These are phyloP conservation scores for Ramalina intermedia DNA, from an alignment of 495 filamentous ascomycete species.

Conservation along the genomic window DNA sequence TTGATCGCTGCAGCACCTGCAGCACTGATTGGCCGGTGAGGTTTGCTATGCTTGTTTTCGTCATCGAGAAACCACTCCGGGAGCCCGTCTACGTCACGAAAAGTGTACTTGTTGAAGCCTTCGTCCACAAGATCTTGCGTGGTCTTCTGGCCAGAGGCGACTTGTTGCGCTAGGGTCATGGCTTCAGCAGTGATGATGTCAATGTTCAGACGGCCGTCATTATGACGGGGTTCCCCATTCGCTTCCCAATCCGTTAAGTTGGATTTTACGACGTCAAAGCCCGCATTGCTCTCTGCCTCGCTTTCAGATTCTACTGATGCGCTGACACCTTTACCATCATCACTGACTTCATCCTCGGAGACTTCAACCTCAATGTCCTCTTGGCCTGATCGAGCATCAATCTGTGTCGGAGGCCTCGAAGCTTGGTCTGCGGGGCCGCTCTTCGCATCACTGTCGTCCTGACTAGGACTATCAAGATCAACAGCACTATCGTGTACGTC, in stretches of 20 bases:
- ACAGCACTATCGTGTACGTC: conserved; percentile 34
- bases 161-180: conserved; percentile 90
- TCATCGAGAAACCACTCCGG: conserved; percentile 98
- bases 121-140: conserved; percentile 71
- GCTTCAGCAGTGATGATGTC: conserved; percentile 98
- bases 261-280: conserved; percentile 31
- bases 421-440: conserved; percentile 6
- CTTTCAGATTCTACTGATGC: background rate
- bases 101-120: conserved; percentile 79
- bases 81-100: conserved; percentile 83
- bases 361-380: background rate
- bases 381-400: background rate
- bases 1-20: conserved; percentile 86
- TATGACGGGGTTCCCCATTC: conserved; percentile 42
- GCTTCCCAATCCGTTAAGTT: conserved; percentile 44
- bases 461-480: conserved; percentile 23
- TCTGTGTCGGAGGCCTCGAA: conserved; percentile 4
- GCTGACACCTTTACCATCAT: conserved; percentile 26
- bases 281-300: conserved; percentile 18
- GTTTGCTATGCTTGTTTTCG: conserved; percentile 68
- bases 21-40: conserved; percentile 74
- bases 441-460: conserved; percentile 15
- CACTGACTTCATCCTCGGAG: conserved; percentile 10
- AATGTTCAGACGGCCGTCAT: conserved; percentile 66
- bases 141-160: conserved; percentile 74